Conservation (phyloP, 768 basidiomycete genomes). For the Calocybe gangraenosa region DNA sequence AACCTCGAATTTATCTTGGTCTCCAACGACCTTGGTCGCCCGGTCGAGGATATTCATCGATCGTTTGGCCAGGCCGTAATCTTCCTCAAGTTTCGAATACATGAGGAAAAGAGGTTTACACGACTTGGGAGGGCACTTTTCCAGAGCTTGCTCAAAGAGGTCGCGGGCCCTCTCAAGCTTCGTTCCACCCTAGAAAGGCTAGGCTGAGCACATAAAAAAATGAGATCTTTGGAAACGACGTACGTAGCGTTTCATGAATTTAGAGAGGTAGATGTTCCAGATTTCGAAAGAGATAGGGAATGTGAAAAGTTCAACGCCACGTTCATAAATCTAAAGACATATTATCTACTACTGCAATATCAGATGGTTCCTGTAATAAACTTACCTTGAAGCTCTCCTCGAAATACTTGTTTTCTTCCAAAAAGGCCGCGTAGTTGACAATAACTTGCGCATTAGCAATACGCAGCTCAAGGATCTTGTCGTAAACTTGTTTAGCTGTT, state of each 20-base stretch:
- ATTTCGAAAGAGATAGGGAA: conserved; percentile 98
- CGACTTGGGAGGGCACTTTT: conserved; percentile 92
- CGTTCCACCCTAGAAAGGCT: conserved; percentile 66
- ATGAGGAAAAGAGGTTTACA: conserved; percentile 94
- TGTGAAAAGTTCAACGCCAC: conserved; percentile 95
- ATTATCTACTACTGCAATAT: conserved; percentile 27
- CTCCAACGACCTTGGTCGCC: conserved; percentile 79
- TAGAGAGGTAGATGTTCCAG: conserved; percentile 98
- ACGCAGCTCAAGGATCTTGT: conserved; percentile 92
- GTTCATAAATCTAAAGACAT: conserved; percentile 76
- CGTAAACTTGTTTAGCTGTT: conserved; percentile 87
- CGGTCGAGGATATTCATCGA: conserved; percentile 96
- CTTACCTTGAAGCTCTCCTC: conserved; percentile 96
- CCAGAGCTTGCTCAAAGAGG: conserved; percentile 95
- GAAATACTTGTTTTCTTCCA: conserved; percentile 97
- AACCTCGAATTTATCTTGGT: conserved; percentile 95
- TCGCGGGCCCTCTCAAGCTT: conserved; percentile 97
- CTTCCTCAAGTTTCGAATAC: conserved; percentile 96
- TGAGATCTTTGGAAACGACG: too few species aligned
- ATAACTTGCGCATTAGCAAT: conserved; percentile 99
- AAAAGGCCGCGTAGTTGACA: conserved; percentile 93
- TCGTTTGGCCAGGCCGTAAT: conserved; percentile 90
- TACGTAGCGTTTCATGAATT: conserved; percentile 96
- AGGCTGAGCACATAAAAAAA: too few species aligned
- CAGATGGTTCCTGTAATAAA: conserved; percentile 77